Evolutionary conservation across 352 stramenopile species (phyloP), one percentile per base, ranked within the genome.

Genomic region (Chrysophaeum taylorii): DNA sequence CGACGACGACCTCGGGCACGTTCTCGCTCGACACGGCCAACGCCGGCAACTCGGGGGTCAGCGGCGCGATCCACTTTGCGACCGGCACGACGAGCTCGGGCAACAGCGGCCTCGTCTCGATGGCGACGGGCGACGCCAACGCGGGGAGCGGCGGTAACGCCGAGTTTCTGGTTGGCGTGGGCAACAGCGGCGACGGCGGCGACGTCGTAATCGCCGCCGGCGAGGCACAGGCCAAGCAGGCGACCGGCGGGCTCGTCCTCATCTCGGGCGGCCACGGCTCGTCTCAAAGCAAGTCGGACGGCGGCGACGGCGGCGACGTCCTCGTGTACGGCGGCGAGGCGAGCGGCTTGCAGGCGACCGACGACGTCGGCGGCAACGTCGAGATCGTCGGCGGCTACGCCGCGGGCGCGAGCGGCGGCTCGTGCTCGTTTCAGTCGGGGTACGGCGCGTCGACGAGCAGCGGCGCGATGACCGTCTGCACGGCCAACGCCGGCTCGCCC

Each of bases 301-400:
- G 89, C 39, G 89, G 89, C 29, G 84, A 91, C 69, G 89, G 89
- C 27, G 90, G 90, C 48, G 76, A 80, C 14, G 80, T 94, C 27
- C 82, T 84, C 14, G 50, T 94, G 33, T 84, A 79, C 64, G 89
- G 88, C 69, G 90, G 90, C 71, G 86, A 84, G 60, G 90, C 84
- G 23, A 78, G 91, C 78, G 90, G 90, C 39, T 78, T 78, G 35
- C 84, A 72, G 27, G 43, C 72, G 43, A 50, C 72, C 48, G 87
- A 92, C 70, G 77, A 82, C 63, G 29, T 68, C 21, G 89, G 89
- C 27, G 89, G 89, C 37, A 75, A 81, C 61, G 67, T 94, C 29
- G 75, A 79, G 72, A 29, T 89, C 29, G 87, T 89, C 67, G 89
- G 78, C 67, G 91, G 91, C 33, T 77, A 70, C 36, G 72, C 80